phyloP scores from a whole-genome alignment of 1,284 basidiomycete genomes.

The Apiotrichum porosum region DNA sequence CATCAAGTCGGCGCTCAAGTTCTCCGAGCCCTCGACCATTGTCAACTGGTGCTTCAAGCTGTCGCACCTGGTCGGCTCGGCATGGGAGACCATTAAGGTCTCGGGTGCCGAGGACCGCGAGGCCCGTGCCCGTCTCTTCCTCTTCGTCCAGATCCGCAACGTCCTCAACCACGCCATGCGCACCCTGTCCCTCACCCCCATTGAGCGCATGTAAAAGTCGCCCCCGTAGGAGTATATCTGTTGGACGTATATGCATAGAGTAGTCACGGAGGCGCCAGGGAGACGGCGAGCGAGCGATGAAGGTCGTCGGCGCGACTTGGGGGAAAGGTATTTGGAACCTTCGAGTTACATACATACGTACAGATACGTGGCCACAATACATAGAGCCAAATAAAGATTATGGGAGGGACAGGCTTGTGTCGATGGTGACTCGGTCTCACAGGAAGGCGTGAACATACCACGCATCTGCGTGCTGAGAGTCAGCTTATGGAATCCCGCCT shows the following conservation, averaged over 20 bases:
- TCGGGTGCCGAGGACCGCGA: constrained; percentile 66
- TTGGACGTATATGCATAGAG: constrained; percentile 7
- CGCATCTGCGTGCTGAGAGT: too few relatives aligned
- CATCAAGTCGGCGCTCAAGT: constrained; percentile 76
- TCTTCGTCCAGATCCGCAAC: constrained; percentile 83
- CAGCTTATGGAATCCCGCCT: too few relatives aligned
- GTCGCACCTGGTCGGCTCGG: constrained; percentile 46
- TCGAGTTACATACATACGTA: background rate
- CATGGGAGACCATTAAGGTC: constrained; percentile 58
- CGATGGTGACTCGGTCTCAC: too few relatives aligned
- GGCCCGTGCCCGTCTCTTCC: constrained; percentile 80
- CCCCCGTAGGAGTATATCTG: too few relatives aligned
- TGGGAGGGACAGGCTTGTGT: too few relatives aligned
- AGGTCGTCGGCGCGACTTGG: too few relatives aligned
- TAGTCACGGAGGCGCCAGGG: too few relatives aligned
- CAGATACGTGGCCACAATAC: too few relatives aligned
- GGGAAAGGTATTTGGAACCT: too few relatives aligned
- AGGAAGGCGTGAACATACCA: too few relatives aligned
- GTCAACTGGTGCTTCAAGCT: constrained; percentile 56
- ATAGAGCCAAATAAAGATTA: too few relatives aligned
- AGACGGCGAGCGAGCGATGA: too few relatives aligned
- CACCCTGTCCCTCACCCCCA: constrained; percentile 77
- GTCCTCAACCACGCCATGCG: constrained; percentile 83
- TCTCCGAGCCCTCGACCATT: constrained; percentile 84
- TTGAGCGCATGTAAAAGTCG: constrained; percentile 86